Evolutionary conservation across 2,329 filamentous ascomycete genomes (phyloP), one percentile per base, ranked within the genome.

Genomic region (Volutella citrinella): DNA sequence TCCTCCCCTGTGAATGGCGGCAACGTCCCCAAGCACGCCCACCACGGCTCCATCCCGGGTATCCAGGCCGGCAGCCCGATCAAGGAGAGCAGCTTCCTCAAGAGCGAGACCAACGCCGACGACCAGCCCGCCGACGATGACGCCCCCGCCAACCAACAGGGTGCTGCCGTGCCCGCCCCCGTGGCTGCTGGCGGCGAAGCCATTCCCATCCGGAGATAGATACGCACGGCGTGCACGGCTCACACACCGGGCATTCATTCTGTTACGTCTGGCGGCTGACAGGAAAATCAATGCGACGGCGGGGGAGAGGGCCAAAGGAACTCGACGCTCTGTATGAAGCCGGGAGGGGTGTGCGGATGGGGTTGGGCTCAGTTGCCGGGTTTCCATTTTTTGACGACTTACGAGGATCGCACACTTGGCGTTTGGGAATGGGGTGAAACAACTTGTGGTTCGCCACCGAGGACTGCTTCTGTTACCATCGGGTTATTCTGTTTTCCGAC

Each of bases 21-120:
- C 31, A 52, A 36, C 41, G 42, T 54, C 32, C 58, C 59, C 30
- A 63, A 67, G 55, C 67, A 64, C 46, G 63, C 49, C 51, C 56
- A 60, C 45, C 59, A 60, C 40, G 66, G 57, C 46, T 69, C 61
- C 51, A 64, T 64, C 43, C 62, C 62, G 35, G 69, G 72, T 36
- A 58, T 71, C 43, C 76, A 80, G 49, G 76, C 78, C 43, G 82
- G 85, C 44, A 93, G 86, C 60, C 90, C 91, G 3, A 79, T 93
- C 52, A 96, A 95, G 69, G 91, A 96, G 70, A 82, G 80, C 63
- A 94, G 85, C 67, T 88, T 87, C 60, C 69, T 95, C 57, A 81
- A 95, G 60, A 78, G 86, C 45, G 86, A 89, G 65, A 88, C 86
- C 7, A 94, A 81, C 57, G 78, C 66, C 33, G 80, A 85, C 37